Percentiles rank a stretch among this genome's conserved stretches.
Evolutionary conservation across 192 early-diverging fungal species (phyloP).

Genomic region (Podila epigama): DNA sequence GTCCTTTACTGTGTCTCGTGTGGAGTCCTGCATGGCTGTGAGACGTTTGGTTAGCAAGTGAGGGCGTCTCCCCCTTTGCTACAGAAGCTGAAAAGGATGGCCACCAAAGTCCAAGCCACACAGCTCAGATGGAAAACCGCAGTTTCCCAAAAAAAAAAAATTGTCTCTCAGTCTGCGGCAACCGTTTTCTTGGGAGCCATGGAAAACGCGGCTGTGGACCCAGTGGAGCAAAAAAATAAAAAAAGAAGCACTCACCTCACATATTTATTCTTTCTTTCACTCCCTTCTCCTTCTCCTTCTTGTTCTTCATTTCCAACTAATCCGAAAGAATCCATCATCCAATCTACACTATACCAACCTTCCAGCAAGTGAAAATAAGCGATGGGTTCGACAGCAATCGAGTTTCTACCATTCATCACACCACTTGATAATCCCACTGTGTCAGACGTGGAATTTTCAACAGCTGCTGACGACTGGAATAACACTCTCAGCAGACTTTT

Average conservation of each 20-base stretch:
- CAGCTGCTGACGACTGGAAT: constrained; percentile 49
- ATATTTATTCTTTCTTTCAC: background rate
- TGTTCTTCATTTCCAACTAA: constrained; percentile 2
- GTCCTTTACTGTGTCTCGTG: background rate
- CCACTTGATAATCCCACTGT: constrained; percentile 27
- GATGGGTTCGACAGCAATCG: constrained; percentile 5
- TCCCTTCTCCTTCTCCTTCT: background rate
- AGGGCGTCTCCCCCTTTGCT: too few relatives aligned
- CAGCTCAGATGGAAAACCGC: background rate
- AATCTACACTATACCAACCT: too few relatives aligned
- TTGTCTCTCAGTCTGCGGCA: constrained; percentile 1
- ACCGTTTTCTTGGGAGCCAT: too few relatives aligned
- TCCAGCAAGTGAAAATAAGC: too few relatives aligned
- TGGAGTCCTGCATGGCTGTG: background rate
- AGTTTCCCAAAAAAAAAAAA: background rate
- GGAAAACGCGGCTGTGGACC: background rate
- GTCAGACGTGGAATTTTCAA: constrained; percentile 36
- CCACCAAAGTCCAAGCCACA: too few relatives aligned
- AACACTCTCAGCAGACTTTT: constrained; percentile 35
- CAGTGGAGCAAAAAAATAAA: background rate
- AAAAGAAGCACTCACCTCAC: background rate
- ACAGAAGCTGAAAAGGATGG: too few relatives aligned
- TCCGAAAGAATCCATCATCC: too few relatives aligned
- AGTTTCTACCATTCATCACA: constrained; percentile 43
- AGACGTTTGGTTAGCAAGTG: background rate